Conservation (phyloP, 2,329 filamentous ascomycete genomes). For the Bipolaris victoriae region DNA sequence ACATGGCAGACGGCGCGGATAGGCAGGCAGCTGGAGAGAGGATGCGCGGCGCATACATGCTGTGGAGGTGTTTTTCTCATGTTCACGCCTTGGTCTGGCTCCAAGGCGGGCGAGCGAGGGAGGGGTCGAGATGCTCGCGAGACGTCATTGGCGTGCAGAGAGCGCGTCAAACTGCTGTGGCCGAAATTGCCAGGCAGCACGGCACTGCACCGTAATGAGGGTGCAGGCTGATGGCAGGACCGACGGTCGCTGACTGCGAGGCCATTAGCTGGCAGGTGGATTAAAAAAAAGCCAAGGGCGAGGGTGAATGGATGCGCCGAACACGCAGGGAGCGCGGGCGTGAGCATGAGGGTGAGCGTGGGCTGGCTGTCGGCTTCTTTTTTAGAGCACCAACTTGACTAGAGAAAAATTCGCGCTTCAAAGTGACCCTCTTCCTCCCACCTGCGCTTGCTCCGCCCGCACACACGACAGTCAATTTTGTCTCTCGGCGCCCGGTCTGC, state of each 20-base stretch:
- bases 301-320: constrained; percentile 26
- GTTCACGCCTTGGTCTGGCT: background rate
- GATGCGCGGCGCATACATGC: constrained; percentile 2
- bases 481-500: constrained; percentile 35
- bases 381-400: constrained; percentile 25
- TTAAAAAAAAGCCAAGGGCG: background rate
- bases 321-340: background rate
- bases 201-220: background rate
- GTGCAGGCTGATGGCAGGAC: constrained; percentile 3
- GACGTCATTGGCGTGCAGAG: constrained; percentile 26
- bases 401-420: constrained; percentile 29
- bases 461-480: constrained; percentile 47
- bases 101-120: background rate
- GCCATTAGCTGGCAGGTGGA: constrained; percentile 2
- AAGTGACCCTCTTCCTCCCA: constrained; percentile 30
- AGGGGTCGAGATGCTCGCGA: constrained; percentile 20
- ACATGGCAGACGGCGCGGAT: background rate
- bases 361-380: constrained; percentile 20
- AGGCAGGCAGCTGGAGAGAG: constrained; percentile 6
- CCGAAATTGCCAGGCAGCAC: constrained; percentile 5
- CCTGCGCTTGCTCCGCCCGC: constrained; percentile 35
- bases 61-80: background rate
- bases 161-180: constrained; percentile 16
- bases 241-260: constrained; percentile 2
- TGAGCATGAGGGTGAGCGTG: constrained; percentile 8